These are phyloP conservation scores for Fraxinus xanthoxyloides DNA, from an alignment of 305 asterid genomes.

Conservation along the genomic window DNA sequence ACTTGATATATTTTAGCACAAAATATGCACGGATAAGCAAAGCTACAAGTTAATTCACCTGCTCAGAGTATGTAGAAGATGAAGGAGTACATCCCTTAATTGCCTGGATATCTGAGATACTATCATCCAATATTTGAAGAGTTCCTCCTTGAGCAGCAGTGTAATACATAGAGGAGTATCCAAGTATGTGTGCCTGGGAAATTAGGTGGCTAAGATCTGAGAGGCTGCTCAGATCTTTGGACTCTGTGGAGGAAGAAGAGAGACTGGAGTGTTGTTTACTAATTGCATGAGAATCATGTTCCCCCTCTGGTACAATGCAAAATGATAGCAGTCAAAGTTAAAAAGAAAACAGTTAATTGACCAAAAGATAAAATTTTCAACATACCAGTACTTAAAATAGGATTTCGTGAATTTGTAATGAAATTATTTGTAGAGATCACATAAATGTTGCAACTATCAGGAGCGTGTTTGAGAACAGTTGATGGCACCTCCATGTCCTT, in stretches of 20 bases:
- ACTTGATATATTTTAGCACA: background rate
- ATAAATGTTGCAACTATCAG: constrained; percentile 51
- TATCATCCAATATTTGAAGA: constrained; percentile 33
- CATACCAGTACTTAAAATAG: constrained; percentile 50
- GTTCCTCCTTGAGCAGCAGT: constrained; percentile 22
- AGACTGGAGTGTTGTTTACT: constrained; percentile 31
- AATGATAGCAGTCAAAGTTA: constrained; percentile 8
- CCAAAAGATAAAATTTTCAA: constrained; percentile 6
- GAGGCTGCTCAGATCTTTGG: constrained; percentile 31
- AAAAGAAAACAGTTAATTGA: background rate
- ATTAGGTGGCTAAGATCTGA: constrained; percentile 34
- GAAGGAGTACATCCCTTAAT: constrained; percentile 32
- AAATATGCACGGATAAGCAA: constrained; percentile 19
- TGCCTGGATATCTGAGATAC: constrained; percentile 27
- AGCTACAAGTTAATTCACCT: constrained; percentile 36
- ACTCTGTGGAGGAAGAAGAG: constrained; percentile 43
- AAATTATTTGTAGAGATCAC: constrained; percentile 54
- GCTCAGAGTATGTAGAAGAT: constrained; percentile 37
- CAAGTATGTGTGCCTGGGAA: constrained; percentile 32
- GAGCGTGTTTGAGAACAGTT: constrained; percentile 65
- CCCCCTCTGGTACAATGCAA: constrained; percentile 38
- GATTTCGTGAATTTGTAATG: constrained; percentile 46
- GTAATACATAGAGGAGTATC: constrained; percentile 21
- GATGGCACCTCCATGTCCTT: constrained; percentile 64
- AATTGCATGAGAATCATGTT: constrained; percentile 29